phyloP scores from a whole-genome alignment of 2,329 filamentous ascomycete species.

The Alternaria gansuensis region DNA sequence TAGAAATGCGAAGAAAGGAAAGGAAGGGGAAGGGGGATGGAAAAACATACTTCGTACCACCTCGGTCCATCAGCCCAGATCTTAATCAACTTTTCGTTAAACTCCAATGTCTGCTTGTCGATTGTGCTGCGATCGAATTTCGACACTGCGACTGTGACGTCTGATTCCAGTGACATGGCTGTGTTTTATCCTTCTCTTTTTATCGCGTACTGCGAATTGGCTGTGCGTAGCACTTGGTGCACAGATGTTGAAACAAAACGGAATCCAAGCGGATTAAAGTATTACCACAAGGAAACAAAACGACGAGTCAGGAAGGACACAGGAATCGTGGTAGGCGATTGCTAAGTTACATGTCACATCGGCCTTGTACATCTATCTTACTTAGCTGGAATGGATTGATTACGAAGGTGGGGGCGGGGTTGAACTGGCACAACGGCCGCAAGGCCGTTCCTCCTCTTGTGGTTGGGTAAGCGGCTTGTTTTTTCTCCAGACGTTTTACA shows the following conservation, averaged over 20 bases:
- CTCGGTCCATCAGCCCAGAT: slow-evolving; percentile 56
- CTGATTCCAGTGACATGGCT: slow-evolving; percentile 47
- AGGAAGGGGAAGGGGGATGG: not conserved
- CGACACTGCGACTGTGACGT: slow-evolving; percentile 54
- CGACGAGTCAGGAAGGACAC: not conserved
- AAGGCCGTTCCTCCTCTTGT: not conserved
- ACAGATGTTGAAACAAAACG: no score
- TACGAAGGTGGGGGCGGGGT: slow-evolving; percentile 21
- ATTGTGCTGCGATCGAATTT: slow-evolving; percentile 57
- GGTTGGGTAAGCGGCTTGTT: not conserved
- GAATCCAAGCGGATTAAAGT: not conserved
- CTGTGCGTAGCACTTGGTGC: no score
- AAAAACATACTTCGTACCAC: slow-evolving; percentile 60
- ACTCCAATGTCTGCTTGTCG: slow-evolving; percentile 53
- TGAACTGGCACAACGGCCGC: not conserved
- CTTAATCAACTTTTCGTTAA: slow-evolving; percentile 58
- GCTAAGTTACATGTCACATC: not conserved
- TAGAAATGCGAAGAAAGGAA: not conserved
- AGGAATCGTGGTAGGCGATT: not conserved
- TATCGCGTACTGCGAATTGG: no score
- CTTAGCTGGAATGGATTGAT: not conserved
- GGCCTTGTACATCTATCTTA: not conserved
- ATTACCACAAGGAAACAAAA: not conserved
- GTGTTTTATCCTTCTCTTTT: not conserved
- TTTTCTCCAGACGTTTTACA: not conserved